Evolutionary conservation across 2,329 filamentous ascomycete species (phyloP).

Genomic region (Ophiocordyceps camponoti-floridani): DNA sequence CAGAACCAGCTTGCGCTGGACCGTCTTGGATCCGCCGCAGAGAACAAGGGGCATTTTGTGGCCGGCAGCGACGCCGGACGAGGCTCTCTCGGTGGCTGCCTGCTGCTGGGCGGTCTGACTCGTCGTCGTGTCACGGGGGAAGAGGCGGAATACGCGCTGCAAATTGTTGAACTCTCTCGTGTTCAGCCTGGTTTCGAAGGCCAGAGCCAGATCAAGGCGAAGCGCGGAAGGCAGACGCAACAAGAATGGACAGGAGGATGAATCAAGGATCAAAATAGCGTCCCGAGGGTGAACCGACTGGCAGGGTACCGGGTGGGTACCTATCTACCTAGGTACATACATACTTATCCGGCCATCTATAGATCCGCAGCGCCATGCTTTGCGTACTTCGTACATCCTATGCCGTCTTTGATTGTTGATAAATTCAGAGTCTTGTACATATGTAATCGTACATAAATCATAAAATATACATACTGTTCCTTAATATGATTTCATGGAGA

Average conservation of each 20-base stretch:
- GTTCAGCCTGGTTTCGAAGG: neutral
- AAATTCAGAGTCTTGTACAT: too few species aligned
- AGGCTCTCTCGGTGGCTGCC: neutral
- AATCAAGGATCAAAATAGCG: neutral
- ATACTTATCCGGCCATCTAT: neutral
- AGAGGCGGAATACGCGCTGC: neutral
- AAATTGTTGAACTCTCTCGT: neutral
- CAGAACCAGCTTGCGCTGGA: slow-evolving; percentile 91
- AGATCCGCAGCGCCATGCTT: neutral
- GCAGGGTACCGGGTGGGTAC: neutral
- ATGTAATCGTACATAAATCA: too few species aligned
- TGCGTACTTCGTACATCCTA: neutral
- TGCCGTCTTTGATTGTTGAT: too few species aligned
- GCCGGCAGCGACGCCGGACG: slow-evolving; percentile 1
- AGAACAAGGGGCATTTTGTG: slow-evolving; percentile 10
- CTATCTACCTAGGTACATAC: neutral
- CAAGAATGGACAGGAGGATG: neutral
- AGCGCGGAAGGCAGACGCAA: neutral
- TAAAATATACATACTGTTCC: too few species aligned
- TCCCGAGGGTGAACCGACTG: neutral
- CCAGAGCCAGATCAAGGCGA: neutral
- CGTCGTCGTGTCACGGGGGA: neutral
- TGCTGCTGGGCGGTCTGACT: neutral
- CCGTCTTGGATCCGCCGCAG: slow-evolving; percentile 63
- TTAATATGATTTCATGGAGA: too few species aligned